Conservation (phyloP, 805 yeast species). For the Kodamaea hsintzibuensis region DNA sequence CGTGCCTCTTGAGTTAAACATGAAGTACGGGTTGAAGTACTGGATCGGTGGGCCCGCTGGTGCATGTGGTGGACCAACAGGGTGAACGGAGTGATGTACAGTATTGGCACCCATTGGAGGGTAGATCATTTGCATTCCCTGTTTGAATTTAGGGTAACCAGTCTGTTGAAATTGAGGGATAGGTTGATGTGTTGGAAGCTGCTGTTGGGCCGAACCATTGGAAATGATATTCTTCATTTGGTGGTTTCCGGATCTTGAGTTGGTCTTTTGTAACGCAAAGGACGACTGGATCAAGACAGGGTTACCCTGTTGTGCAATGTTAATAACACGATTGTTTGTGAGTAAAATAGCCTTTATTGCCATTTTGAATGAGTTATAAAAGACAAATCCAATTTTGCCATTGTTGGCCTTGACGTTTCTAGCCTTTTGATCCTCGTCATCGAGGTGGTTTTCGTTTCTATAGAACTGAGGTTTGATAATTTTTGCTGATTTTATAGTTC, state of each 20-base stretch:
- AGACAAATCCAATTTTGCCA: slow-evolving; percentile 56
- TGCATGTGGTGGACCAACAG: not conserved
- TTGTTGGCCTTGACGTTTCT: slow-evolving; percentile 1
- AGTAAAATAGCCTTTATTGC: slow-evolving; percentile 63
- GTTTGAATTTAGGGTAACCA: slow-evolving; percentile 4
- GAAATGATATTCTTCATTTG: not conserved
- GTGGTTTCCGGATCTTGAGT: slow-evolving; percentile 1
- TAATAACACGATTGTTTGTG: slow-evolving; percentile 42
- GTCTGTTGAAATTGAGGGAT: not conserved
- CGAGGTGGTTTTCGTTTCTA: slow-evolving; percentile 15
- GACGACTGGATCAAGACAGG: slow-evolving; percentile 36
- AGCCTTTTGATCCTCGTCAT: slow-evolving; percentile 11
- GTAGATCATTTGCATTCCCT: slow-evolving; percentile 3
- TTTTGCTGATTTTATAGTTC: slow-evolving; percentile 40
- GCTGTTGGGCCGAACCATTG: not conserved
- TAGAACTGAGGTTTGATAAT: slow-evolving; percentile 45
- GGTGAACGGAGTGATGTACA: not conserved
- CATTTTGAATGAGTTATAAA: slow-evolving; percentile 54
- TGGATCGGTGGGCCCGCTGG: slow-evolving; percentile 7
- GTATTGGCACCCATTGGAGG: slow-evolving; percentile 1
- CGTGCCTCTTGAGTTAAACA: not conserved
- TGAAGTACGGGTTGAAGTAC: slow-evolving; percentile 13
- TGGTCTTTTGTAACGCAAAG: slow-evolving; percentile 40
- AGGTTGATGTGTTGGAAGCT: not conserved
- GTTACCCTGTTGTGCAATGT: slow-evolving; percentile 12